Conservation (phyloP, 2,329 filamentous ascomycete species). For the Colletotrichum neosansevieriae region DNA sequence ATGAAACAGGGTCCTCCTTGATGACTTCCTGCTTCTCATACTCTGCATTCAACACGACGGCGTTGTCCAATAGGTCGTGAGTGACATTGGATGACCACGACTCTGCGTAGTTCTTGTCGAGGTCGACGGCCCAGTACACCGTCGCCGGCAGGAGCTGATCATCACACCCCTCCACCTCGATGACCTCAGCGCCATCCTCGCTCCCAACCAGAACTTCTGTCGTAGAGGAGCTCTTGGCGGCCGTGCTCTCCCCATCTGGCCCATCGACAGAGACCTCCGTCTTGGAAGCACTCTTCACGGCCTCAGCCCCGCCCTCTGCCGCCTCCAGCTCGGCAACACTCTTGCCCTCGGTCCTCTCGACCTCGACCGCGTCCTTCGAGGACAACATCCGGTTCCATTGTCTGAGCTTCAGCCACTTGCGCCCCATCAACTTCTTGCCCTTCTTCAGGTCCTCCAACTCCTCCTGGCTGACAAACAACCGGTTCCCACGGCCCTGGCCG, state of each 20-base stretch:
- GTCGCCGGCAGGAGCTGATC: conserved; percentile 55
- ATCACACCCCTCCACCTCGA: too few relatives aligned
- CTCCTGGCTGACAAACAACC: conserved; percentile 49
- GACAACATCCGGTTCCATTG: conserved; percentile 47
- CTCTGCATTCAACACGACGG: conserved; percentile 25
- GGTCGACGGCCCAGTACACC: conserved; percentile 64
- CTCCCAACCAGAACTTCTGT: too few relatives aligned
- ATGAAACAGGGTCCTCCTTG: not conserved
- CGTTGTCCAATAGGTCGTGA: conserved; percentile 55
- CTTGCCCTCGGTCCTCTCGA: too few relatives aligned
- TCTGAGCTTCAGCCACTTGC: conserved; percentile 19
- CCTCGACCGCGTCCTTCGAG: conserved; percentile 48
- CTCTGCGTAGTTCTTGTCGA: conserved; percentile 60
- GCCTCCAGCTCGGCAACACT: too few relatives aligned
- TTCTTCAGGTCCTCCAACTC: conserved; percentile 30
- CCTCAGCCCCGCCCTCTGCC: too few relatives aligned
- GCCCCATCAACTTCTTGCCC: conserved; percentile 17
- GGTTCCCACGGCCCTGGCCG: conserved; percentile 65
- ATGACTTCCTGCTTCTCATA: conserved; percentile 3
- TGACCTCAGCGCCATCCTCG: too few relatives aligned
- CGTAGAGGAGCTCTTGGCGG: too few relatives aligned
- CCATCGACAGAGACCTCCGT: too few relatives aligned
- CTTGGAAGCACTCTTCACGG: too few relatives aligned
- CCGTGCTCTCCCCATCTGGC: too few relatives aligned
- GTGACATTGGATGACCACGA: conserved; percentile 66